Evolutionary conservation across 2,329 filamentous ascomycete genomes (phyloP).

Genomic region (Colletotrichum sublineola): DNA sequence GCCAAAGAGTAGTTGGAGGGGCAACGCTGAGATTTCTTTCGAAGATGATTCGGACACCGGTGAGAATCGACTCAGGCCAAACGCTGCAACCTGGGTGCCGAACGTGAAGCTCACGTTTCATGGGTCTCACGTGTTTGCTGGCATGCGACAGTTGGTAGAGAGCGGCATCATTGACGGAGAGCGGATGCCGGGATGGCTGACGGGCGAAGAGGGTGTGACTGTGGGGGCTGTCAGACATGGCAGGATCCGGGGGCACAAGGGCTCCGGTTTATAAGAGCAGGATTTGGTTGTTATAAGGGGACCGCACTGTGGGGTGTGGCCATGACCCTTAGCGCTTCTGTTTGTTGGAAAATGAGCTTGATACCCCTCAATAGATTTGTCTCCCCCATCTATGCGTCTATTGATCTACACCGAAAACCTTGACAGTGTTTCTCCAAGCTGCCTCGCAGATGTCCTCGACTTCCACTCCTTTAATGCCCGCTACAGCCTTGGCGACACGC

Average conservation of each 20-base stretch:
- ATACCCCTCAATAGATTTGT: slow-evolving; percentile 33
- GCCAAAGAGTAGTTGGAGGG: neutral
- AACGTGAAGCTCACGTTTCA: slow-evolving; percentile 76
- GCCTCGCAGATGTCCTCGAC: slow-evolving; percentile 89
- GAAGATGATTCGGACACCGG: slow-evolving; percentile 46
- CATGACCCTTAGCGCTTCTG: neutral
- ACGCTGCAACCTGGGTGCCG: slow-evolving; percentile 63
- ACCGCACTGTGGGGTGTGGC: neutral
- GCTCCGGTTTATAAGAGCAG: slow-evolving; percentile 63
- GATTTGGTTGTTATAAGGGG: neutral
- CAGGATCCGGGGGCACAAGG: slow-evolving; percentile 71
- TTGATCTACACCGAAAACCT: slow-evolving; percentile 81
- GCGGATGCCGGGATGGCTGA: slow-evolving; percentile 91
- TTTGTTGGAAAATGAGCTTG: slow-evolving; percentile 8
- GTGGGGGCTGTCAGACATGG: slow-evolving; percentile 77
- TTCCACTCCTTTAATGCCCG: slow-evolving; percentile 82
- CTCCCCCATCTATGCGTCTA: slow-evolving; percentile 45
- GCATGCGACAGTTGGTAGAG: slow-evolving; percentile 83
- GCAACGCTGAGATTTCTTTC: neutral
- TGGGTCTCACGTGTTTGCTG: slow-evolving; percentile 84
- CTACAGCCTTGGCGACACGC: slow-evolving; percentile 89
- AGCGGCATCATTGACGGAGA: slow-evolving; percentile 80
- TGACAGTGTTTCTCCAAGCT: slow-evolving; percentile 84
- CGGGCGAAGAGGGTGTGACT: slow-evolving; percentile 86
- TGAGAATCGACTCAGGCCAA: slow-evolving; percentile 49